These are phyloP conservation scores for Tanacetum coccineum DNA, from an alignment of 129 eudicot species.

Conservation along the genomic window DNA sequence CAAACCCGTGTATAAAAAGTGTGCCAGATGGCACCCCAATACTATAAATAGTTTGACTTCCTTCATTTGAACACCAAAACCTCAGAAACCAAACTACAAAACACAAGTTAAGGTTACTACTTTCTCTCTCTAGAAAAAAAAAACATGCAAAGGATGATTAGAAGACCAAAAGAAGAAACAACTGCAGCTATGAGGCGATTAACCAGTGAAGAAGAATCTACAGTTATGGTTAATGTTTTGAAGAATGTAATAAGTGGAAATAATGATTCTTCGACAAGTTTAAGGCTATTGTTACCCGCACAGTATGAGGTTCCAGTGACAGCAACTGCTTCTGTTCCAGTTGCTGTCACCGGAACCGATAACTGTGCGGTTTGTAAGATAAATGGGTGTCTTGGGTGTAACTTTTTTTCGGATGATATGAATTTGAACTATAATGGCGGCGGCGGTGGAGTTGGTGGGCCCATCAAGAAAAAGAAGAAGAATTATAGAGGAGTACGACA, in stretches of 20 bases:
- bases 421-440: conserved; percentile 1
- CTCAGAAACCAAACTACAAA: neutral
- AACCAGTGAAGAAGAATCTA: conserved; percentile 45
- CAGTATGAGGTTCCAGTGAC: neutral
- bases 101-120: conserved; percentile 3
- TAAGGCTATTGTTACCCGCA: neutral
- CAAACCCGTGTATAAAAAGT: conserved; percentile 39
- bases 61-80: neutral
- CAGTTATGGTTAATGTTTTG: conserved; percentile 54
- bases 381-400: conserved; percentile 72
- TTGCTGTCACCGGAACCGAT: conserved; percentile 27
- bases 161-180: conserved; percentile 14
- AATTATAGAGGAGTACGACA: conserved; percentile 78
- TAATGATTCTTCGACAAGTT: conserved; percentile 3
- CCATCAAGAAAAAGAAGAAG: conserved; percentile 61
- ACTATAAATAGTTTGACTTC: conserved; percentile 32
- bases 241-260: conserved; percentile 51
- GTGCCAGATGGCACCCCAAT: conserved; percentile 41
- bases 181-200: conserved; percentile 28
- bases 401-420: conserved; percentile 35
- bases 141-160: conserved; percentile 38
- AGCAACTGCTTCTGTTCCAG: conserved; percentile 1
- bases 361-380: conserved; percentile 48
- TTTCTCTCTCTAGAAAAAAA: conserved; percentile 18
- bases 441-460: conserved; percentile 14